Conservation (phyloP, 1,139 yeast species). For the Meyerozyma elateridarum region DNA sequence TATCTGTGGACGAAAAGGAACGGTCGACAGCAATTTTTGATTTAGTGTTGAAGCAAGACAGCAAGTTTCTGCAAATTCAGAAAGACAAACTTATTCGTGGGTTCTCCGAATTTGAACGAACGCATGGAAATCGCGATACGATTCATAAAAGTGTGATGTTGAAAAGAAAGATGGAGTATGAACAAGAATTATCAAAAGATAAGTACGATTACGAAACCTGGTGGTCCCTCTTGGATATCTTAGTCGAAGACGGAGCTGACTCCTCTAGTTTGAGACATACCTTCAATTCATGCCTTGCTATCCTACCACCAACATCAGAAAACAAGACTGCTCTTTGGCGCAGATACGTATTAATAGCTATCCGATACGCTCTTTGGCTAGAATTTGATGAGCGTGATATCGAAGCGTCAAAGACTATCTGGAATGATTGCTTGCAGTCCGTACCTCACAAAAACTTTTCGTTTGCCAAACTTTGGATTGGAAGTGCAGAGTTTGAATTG, state of each 20-base stretch:
- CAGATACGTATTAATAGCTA: conserved; percentile 66
- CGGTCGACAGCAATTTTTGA: conserved; percentile 62
- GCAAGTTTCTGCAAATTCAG: conserved; percentile 36
- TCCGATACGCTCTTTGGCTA: conserved; percentile 58
- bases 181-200: conserved; percentile 38
- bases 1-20: conserved; percentile 54
- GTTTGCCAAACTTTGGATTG: conserved; percentile 72
- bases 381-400: conserved; percentile 47
- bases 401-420: conserved; percentile 46
- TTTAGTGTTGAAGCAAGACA: conserved; percentile 36
- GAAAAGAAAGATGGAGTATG: conserved; percentile 56
- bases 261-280: conserved; percentile 10
- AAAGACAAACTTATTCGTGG: conserved; percentile 40
- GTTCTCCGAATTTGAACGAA: conserved; percentile 60
- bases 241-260: conserved; percentile 29
- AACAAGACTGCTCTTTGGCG: conserved; percentile 55
- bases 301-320: conserved; percentile 25
- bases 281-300: conserved; percentile 44
- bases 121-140: conserved; percentile 51
- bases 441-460: conserved; percentile 60
- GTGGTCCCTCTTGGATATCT: conserved; percentile 66
- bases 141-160: conserved; percentile 48
- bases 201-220: conserved; percentile 70
- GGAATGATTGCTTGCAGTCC: conserved; percentile 42
- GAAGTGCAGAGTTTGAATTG: conserved; percentile 68